Base-by-base conservation (phyloP, 306 rosid genomes). In the Nissolia schottii region DNA sequence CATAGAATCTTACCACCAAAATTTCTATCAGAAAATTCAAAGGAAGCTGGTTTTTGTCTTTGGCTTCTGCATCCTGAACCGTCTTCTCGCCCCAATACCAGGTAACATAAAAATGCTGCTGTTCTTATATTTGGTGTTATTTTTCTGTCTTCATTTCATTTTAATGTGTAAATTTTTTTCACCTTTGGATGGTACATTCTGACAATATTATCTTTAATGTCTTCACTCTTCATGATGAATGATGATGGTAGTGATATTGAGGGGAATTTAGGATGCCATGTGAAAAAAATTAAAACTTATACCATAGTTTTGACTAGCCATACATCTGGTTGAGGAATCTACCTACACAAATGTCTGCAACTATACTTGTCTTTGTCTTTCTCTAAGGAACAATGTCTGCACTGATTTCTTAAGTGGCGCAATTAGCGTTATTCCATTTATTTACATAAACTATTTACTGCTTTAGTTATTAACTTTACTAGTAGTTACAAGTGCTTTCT, bases 51-150 rank as follows among this genome's bases (percentile, higher is more conserved):
- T 15, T 87, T 91, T 71, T 89, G 96, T 86, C 95, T 91, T 62
- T 94, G 96, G 97, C 91, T 91, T 60, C 87, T 94, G 64, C 95
- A 94, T 79, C 99, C 99, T n/a, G 90, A 89, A 64, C 91, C 90
- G 14, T 87, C 95, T 64, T 85, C 89, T 68, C 95, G 97, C 16
- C 99, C 99, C 19, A 77, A 84, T 65, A 75, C 90, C 72, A 91
- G 93, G 98, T 94, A 74, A 59, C 13, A 12, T 41, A 1, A 59
- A n/a, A 24, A 45, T 55, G 77, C 31, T 43, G 22, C 13, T 37
- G 29, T 67, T 38, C 35, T 62, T 69, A 20, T 45, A 9, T 15
- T 41, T 51, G 76, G 3, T 61, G 70, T 31, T 63, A 14, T 45
- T 50, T 38, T 77, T 27, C 41, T 61, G 60, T 23, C 28, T 16